Evolutionary conservation across 768 basidiomycete genomes (phyloP).

Genomic region (Pleurotus ostreatus): DNA sequence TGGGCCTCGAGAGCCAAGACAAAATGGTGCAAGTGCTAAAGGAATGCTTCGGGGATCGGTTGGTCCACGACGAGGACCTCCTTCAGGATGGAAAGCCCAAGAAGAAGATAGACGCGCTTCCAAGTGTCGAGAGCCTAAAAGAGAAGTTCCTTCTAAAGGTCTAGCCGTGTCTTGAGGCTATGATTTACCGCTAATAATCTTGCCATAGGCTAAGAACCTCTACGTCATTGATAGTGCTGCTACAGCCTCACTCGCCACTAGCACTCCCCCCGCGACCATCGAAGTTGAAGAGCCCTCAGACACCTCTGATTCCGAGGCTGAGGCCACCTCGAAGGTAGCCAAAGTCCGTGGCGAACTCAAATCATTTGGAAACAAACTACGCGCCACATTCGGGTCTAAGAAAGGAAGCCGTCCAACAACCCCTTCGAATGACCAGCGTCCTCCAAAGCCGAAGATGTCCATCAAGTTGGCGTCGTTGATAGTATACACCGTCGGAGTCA

Average conservation of each 20-base stretch:
- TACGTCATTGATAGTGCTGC: slow-evolving; percentile 29
- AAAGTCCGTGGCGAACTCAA: slow-evolving; percentile 5
- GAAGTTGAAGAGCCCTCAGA: slow-evolving; percentile 6
- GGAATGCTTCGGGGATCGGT: slow-evolving; percentile 37
- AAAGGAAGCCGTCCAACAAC: background rate
- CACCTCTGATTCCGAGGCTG: slow-evolving; percentile 5
- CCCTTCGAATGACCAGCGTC: background rate
- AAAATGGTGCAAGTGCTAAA: slow-evolving; percentile 73
- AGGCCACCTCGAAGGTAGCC: slow-evolving; percentile 1
- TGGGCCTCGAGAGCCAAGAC: slow-evolving; percentile 74
- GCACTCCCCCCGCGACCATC: slow-evolving; percentile 7
- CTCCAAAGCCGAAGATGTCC: slow-evolving; percentile 60
- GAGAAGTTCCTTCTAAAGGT: slow-evolving; percentile 83
- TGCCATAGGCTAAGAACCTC: slow-evolving; percentile 81
- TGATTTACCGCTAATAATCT: no score
- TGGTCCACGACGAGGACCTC: slow-evolving; percentile 20
- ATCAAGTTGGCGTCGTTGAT: slow-evolving; percentile 66
- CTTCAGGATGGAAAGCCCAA: slow-evolving; percentile 37
- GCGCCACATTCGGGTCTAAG: slow-evolving; percentile 10
- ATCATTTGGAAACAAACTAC: slow-evolving; percentile 8
- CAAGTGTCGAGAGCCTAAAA: slow-evolving; percentile 82
- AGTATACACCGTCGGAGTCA: slow-evolving; percentile 94
- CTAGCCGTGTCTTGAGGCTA: no score
- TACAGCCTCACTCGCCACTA: background rate
- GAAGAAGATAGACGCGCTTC: slow-evolving; percentile 50